Conservation (phyloP, 441 rosid species). For the Pelargonium citronellum region DNA sequence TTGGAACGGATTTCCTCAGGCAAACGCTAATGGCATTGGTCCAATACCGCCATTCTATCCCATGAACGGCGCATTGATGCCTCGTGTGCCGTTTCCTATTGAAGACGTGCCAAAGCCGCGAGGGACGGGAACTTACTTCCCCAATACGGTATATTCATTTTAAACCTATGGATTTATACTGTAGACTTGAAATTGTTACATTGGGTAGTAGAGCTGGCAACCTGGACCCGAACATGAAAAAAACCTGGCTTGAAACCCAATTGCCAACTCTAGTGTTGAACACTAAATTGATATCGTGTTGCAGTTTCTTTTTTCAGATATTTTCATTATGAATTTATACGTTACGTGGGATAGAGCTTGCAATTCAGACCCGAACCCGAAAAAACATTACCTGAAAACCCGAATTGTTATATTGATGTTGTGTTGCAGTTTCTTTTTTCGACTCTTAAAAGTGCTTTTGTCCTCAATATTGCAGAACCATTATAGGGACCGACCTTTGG, state of each 20-base stretch:
- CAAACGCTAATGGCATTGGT: constrained; percentile 41
- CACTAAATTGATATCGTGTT: constrained; percentile 21
- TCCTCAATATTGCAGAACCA: constrained; percentile 54
- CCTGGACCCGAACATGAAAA: too few species aligned
- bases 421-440: constrained; percentile 14
- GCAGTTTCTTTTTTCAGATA: not conserved
- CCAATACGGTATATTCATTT: constrained; percentile 54
- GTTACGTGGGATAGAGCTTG: constrained; percentile 2
- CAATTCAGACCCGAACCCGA: too few species aligned
- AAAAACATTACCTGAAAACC: too few species aligned
- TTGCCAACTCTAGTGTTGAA: not conserved
- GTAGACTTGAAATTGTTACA: not conserved
- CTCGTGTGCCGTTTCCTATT: constrained; percentile 39
- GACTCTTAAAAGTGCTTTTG: not conserved
- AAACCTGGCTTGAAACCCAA: too few species aligned
- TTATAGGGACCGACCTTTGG: constrained; percentile 49
- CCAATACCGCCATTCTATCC: constrained; percentile 41
- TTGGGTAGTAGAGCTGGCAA: constrained; percentile 6
- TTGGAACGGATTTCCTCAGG: constrained; percentile 27
- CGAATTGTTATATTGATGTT: constrained; percentile 16
- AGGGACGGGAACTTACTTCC: constrained; percentile 86
- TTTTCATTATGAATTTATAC: constrained; percentile 3
- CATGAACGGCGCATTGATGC: constrained; percentile 23
- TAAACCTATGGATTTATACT: constrained; percentile 4
- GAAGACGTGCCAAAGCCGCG: constrained; percentile 65